Conservation (phyloP, 805 yeast species). For the Ogataea ganodermae region DNA sequence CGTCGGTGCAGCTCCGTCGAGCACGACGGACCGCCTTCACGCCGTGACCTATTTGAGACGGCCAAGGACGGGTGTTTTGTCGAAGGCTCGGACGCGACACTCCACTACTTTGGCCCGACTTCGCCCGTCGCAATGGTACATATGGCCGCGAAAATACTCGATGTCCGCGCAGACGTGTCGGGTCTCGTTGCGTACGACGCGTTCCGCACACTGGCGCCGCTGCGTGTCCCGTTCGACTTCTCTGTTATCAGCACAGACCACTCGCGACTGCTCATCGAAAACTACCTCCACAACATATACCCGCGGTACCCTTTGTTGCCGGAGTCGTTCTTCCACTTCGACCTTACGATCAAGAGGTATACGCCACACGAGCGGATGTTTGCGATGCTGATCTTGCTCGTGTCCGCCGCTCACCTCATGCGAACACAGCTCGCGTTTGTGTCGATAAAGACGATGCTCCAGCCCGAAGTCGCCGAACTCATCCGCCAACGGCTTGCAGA, state of each 20-base stretch:
- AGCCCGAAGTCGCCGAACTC: slow-evolving; percentile 17
- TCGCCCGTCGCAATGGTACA: slow-evolving; percentile 17
- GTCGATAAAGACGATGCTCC: slow-evolving; percentile 21
- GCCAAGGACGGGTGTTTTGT: slow-evolving; percentile 19
- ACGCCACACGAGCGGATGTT: slow-evolving; percentile 18
- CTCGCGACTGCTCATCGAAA: slow-evolving; percentile 18
- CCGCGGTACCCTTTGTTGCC: slow-evolving; percentile 22
- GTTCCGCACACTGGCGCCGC: slow-evolving; percentile 8
- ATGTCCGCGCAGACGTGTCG: not conserved
- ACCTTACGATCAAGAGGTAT: slow-evolving; percentile 20
- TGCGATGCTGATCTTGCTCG: slow-evolving; percentile 18
- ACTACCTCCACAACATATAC: slow-evolving; percentile 21
- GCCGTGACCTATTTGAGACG: slow-evolving; percentile 2
- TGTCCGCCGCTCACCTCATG: slow-evolving; percentile 26
- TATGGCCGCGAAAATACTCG: slow-evolving; percentile 13
- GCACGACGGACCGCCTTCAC: not conserved
- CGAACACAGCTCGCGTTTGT: slow-evolving; percentile 19
- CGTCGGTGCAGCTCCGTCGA: not conserved
- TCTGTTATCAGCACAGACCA: slow-evolving; percentile 18
- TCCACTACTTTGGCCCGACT: slow-evolving; percentile 24
- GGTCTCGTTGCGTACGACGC: not conserved
- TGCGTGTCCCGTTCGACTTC: slow-evolving; percentile 18
- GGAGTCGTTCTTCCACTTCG: slow-evolving; percentile 21
- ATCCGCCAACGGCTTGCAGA: slow-evolving; percentile 14
- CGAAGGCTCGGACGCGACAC: slow-evolving; percentile 13